Evolutionary conservation across 2,329 filamentous ascomycete species (phyloP).

Genomic region (Diaporthe vexans): DNA sequence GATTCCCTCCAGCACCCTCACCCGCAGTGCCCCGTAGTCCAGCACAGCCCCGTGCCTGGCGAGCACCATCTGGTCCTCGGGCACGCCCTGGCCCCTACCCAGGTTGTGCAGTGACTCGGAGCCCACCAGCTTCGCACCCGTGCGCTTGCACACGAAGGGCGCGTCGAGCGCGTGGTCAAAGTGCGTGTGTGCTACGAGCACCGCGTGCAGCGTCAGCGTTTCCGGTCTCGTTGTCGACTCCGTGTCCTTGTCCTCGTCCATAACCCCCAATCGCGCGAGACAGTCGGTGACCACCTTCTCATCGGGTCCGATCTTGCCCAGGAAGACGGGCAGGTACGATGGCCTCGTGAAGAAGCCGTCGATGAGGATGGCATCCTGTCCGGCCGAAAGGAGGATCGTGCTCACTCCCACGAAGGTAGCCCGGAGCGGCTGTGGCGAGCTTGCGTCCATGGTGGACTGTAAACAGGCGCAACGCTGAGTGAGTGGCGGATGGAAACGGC

Average conservation of each 20-base stretch:
- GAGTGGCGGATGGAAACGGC: not conserved
- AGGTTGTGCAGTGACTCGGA: slow-evolving; percentile 24
- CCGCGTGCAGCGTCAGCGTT: not conserved
- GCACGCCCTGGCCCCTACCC: slow-evolving; percentile 23
- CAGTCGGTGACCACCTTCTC: slow-evolving; percentile 6
- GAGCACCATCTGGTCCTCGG: slow-evolving; percentile 15
- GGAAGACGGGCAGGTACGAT: slow-evolving; percentile 27
- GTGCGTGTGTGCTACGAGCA: slow-evolving; percentile 19
- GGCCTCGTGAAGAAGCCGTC: slow-evolving; percentile 47
- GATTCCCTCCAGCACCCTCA: slow-evolving; percentile 24
- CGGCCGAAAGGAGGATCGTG: slow-evolving; percentile 15
- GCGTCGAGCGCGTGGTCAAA: slow-evolving; percentile 25
- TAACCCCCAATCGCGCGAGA: slow-evolving; percentile 8
- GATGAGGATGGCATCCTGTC: slow-evolving; percentile 37
- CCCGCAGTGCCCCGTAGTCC: slow-evolving; percentile 10
- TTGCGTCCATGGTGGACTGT: not conserved
- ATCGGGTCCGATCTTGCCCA: slow-evolving; percentile 13
- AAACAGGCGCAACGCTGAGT: not conserved
- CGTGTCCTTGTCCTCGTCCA: slow-evolving; percentile 1
- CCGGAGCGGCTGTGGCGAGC: not conserved
- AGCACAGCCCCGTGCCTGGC: slow-evolving; percentile 10
- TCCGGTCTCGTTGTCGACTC: not conserved
- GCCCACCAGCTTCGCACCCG: slow-evolving; percentile 7
- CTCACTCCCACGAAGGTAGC: slow-evolving; percentile 19
- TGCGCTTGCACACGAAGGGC: slow-evolving; percentile 19